Conservation (phyloP, 805 yeast genomes). For the Metschnikowia lochheadii region DNA sequence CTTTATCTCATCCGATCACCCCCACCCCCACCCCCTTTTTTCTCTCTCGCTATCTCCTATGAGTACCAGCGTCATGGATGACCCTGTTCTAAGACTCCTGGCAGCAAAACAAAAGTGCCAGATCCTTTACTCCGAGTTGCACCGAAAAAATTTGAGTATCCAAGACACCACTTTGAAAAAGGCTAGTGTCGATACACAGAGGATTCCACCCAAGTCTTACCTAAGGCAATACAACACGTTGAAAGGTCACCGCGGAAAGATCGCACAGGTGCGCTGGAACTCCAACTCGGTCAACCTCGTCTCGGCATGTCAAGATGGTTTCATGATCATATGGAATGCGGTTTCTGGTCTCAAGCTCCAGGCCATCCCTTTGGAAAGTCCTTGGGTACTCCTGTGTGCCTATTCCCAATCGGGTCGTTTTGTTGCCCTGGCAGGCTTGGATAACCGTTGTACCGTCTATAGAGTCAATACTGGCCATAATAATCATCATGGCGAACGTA, state of each 20-base stretch:
- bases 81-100: neutral
- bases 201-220: slow-evolving; percentile 24
- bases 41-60: neutral
- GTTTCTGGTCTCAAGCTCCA: slow-evolving; percentile 64
- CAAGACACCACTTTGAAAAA: slow-evolving; percentile 45
- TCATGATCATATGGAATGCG: slow-evolving; percentile 79
- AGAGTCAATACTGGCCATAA: slow-evolving; percentile 20
- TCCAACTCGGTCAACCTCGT: slow-evolving; percentile 55
- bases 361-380: slow-evolving; percentile 68
- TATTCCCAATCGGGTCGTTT: slow-evolving; percentile 60
- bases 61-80: neutral
- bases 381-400: slow-evolving; percentile 77
- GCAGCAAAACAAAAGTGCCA: slow-evolving; percentile 15
- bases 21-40: no score
- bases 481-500: neutral
- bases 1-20: neutral
- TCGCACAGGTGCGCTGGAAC: slow-evolving; percentile 68
- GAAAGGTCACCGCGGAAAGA: slow-evolving; percentile 69
- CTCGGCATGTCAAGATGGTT: slow-evolving; percentile 85
- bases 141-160: slow-evolving; percentile 36
- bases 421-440: slow-evolving; percentile 80
- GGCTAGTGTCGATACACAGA: slow-evolving; percentile 31
- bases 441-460: slow-evolving; percentile 73
- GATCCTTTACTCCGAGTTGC: slow-evolving; percentile 47
- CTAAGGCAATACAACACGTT: slow-evolving; percentile 37